Evolutionary conservation across 2,329 filamentous ascomycete genomes (phyloP).

Genomic region (Moelleriella libera): DNA sequence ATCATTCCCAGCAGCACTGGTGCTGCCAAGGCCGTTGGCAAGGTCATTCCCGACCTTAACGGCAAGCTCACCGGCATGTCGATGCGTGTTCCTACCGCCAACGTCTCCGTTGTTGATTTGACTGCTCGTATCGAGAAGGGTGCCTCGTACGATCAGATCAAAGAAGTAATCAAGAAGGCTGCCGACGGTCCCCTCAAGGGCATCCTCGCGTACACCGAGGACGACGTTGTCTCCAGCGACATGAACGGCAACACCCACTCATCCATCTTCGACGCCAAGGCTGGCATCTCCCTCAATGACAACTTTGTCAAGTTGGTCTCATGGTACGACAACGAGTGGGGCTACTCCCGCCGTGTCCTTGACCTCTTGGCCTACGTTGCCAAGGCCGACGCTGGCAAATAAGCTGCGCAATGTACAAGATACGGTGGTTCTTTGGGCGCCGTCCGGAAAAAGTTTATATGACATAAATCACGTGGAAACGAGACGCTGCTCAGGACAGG

Average conservation of each 20-base stretch:
- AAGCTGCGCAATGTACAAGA: slow-evolving; percentile 9
- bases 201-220: slow-evolving; percentile 89
- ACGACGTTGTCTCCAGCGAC: slow-evolving; percentile 89
- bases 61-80: slow-evolving; percentile 99
- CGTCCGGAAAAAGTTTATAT: too few relatives aligned
- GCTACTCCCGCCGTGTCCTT: slow-evolving; percentile 91
- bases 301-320: slow-evolving; percentile 98
- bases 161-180: slow-evolving; percentile 77
- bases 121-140: slow-evolving; percentile 88
- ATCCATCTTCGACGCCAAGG: slow-evolving; percentile 99
- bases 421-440: too few relatives aligned
- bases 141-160: slow-evolving; percentile 84
- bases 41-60: slow-evolving; percentile 96
- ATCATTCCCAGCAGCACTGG: slow-evolving; percentile 99
- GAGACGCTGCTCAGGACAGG: background rate
- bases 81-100: slow-evolving; percentile 96
- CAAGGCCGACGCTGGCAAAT: slow-evolving; percentile 55
- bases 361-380: slow-evolving; percentile 69
- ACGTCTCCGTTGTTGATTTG: slow-evolving; percentile 98
- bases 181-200: slow-evolving; percentile 76
- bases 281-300: slow-evolving; percentile 94
- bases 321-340: slow-evolving; percentile 99
- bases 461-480: too few relatives aligned
- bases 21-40: slow-evolving; percentile 99
- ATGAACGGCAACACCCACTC: slow-evolving; percentile 85